Conservation (phyloP, 1,139 yeast species). For the Saccharomycopsis phalli region DNA sequence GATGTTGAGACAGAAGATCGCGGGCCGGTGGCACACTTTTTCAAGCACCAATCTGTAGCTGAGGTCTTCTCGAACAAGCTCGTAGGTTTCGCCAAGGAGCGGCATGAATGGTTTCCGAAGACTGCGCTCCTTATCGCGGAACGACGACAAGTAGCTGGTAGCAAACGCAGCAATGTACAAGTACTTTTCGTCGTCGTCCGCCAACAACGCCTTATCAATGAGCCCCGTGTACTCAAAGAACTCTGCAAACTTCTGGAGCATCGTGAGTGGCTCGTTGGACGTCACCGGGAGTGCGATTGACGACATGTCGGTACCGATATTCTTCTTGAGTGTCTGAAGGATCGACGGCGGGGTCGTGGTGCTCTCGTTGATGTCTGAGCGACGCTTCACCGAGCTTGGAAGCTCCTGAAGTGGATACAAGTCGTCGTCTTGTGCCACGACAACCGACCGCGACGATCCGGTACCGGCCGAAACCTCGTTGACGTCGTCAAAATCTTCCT, state of each 20-base stretch:
- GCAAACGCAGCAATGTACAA: constrained; percentile 78
- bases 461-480: constrained; percentile 22
- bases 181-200: constrained; percentile 44
- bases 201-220: constrained; percentile 49
- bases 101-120: constrained; percentile 90
- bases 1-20: constrained; percentile 68
- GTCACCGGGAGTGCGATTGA: constrained; percentile 92
- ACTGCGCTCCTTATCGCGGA: constrained; percentile 66
- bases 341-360: constrained; percentile 72
- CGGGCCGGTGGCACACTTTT: constrained; percentile 78
- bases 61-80: constrained; percentile 68
- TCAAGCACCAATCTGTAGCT: constrained; percentile 66
- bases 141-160: constrained; percentile 58
- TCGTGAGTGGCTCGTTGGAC: constrained; percentile 82
- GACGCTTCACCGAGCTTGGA: constrained; percentile 35
- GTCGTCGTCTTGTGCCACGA: constrained; percentile 25
- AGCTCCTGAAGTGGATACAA: constrained; percentile 42
- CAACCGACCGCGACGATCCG: constrained; percentile 8
- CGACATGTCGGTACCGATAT: constrained; percentile 84
- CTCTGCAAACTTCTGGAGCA: constrained; percentile 73
- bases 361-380: constrained; percentile 53
- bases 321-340: constrained; percentile 70
- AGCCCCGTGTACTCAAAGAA: constrained; percentile 65
- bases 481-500: constrained; percentile 23
- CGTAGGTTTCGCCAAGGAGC: constrained; percentile 78